phyloP scores from a whole-genome alignment of 2,329 filamentous ascomycete species.

The Trichoderma aggressivum region DNA sequence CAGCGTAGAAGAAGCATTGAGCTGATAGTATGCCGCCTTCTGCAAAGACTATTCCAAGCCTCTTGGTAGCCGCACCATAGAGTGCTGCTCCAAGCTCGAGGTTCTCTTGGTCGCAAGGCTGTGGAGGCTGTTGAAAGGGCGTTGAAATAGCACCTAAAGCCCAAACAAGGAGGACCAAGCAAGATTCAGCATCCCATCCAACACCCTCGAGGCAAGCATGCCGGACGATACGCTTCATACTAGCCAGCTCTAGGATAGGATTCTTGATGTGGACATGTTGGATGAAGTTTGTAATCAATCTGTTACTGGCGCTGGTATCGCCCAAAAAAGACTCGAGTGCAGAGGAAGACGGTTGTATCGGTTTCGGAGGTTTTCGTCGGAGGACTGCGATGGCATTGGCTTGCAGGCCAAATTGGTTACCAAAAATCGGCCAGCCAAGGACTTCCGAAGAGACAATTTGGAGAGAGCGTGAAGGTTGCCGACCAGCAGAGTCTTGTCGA shows the following conservation, averaged over 20 bases:
- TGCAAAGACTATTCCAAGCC: background rate
- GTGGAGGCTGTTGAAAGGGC: background rate
- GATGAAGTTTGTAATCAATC: background rate
- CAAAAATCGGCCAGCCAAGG: background rate
- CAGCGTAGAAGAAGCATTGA: background rate
- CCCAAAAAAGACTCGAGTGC: background rate
- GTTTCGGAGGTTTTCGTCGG: background rate
- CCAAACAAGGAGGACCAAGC: background rate
- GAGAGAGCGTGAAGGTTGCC: background rate
- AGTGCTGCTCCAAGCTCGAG: background rate
- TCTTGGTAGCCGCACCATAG: background rate
- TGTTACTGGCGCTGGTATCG: background rate
- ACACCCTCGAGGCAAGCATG: background rate
- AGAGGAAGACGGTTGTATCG: background rate
- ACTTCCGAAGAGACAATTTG: background rate
- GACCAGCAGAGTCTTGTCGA: background rate
- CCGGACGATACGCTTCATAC: background rate
- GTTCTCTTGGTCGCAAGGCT: no score
- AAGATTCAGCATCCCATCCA: background rate
- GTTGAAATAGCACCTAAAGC: background rate
- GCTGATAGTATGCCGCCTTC: background rate
- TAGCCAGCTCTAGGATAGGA: background rate
- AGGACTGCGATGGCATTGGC: background rate
- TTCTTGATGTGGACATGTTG: background rate
- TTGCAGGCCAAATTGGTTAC: background rate